These are phyloP conservation scores for Aspergillus sp. DNA, from an alignment of 2,329 filamentous ascomycete species.

Conservation along the genomic window DNA sequence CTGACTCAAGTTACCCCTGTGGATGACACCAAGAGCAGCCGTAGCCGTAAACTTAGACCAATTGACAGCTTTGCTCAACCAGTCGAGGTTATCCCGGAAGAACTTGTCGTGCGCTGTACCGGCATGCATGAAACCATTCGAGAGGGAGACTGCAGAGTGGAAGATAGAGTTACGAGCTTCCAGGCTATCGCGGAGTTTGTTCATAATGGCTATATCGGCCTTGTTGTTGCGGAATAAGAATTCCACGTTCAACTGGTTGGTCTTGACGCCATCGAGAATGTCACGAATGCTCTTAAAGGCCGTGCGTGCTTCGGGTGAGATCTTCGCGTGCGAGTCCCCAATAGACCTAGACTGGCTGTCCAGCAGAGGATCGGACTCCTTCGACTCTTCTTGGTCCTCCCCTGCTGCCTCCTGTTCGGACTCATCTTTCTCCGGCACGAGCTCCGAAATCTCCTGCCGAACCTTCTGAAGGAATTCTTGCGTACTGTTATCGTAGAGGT, in stretches of 20 bases:
- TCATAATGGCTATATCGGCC: slow-evolving; percentile 86
- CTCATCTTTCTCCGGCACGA: slow-evolving; percentile 46
- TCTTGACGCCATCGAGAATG: slow-evolving; percentile 84
- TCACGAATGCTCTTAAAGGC: slow-evolving; percentile 59
- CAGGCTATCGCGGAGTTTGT: slow-evolving; percentile 93
- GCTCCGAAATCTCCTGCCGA: slow-evolving; percentile 71
- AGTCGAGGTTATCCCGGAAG: slow-evolving; percentile 96
- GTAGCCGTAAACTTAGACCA: slow-evolving; percentile 99
- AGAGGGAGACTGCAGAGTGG: slow-evolving; percentile 95
- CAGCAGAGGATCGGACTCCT: slow-evolving; percentile 61
- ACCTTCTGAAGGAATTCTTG: slow-evolving; percentile 95
- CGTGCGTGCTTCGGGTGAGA: slow-evolving; percentile 54
- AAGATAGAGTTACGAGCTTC: slow-evolving; percentile 98
- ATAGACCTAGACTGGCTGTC: slow-evolving; percentile 50
- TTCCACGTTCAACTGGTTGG: slow-evolving; percentile 91
- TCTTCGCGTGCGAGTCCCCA: slow-evolving; percentile 42
- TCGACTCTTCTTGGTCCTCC: slow-evolving; percentile 55
- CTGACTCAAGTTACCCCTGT: slow-evolving; percentile 90
- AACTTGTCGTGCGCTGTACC: slow-evolving; percentile 98
- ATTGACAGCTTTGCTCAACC: slow-evolving; percentile 97
- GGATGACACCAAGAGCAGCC: slow-evolving; percentile 92
- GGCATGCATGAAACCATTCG: slow-evolving; percentile 99
- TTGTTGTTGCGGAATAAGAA: slow-evolving; percentile 96
- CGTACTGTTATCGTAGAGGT: slow-evolving; percentile 96
- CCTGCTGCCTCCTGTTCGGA: slow-evolving; percentile 46